Evolutionary conservation across 2,329 filamentous ascomycete species (phyloP).

Genomic region (Chaetomium globosum): DNA sequence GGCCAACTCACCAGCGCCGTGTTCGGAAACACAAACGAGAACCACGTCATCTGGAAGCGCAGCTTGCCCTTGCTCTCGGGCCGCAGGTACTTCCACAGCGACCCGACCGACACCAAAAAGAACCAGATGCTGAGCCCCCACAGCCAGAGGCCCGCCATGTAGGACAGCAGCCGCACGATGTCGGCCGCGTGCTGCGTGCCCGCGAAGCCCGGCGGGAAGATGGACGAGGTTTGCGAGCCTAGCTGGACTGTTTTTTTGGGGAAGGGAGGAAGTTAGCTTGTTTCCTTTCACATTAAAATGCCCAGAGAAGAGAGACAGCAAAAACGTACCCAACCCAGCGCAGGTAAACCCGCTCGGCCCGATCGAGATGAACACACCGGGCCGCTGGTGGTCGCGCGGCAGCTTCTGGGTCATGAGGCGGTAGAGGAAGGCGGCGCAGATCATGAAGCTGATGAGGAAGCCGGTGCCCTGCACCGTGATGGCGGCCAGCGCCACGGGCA

Average conservation of each 20-base stretch:
- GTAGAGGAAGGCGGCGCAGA: constrained; percentile 82
- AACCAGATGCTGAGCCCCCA: constrained; percentile 83
- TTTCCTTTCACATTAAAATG: too few species aligned
- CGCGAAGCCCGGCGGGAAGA: constrained; percentile 50
- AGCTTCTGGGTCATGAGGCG: constrained; percentile 87
- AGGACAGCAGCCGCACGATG: constrained; percentile 52
- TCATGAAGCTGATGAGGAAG: constrained; percentile 68
- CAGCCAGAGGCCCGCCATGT: constrained; percentile 74
- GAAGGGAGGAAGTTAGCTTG: background rate
- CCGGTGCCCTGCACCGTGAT: constrained; percentile 58
- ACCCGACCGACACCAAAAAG: constrained; percentile 77
- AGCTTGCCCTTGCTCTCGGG: constrained; percentile 55
- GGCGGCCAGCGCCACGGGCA: constrained; percentile 54
- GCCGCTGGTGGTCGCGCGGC: constrained; percentile 72
- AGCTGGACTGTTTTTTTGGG: constrained; percentile 45
- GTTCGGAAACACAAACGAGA: constrained; percentile 80
- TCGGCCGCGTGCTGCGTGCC: constrained; percentile 45
- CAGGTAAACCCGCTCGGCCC: constrained; percentile 68
- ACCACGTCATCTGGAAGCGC: constrained; percentile 84
- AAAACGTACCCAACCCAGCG: constrained; percentile 47
- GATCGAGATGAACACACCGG: constrained; percentile 84
- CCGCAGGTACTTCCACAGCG: constrained; percentile 68
- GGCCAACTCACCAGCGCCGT: constrained; percentile 60
- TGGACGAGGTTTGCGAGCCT: constrained; percentile 47
- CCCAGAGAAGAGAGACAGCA: background rate